phyloP scores from a whole-genome alignment of 805 yeast genomes.

The Teunomyces barrocoloradensis region DNA sequence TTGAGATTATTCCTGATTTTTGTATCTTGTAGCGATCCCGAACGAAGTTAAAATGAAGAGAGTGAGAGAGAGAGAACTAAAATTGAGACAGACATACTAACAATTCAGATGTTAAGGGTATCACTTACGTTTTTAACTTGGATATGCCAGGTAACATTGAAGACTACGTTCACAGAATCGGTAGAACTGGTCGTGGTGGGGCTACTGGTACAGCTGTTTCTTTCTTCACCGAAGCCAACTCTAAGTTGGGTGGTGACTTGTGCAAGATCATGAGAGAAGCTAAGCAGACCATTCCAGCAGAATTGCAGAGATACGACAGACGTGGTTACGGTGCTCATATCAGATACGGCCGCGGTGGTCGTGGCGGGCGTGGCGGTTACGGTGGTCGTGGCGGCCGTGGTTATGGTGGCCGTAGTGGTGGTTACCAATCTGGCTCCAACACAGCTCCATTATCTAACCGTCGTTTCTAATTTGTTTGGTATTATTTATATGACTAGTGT shows the following conservation, averaged over 20 bases:
- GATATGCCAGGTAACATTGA: slow-evolving; percentile 98
- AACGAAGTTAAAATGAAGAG: slow-evolving; percentile 1
- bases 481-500: slow-evolving; percentile 2
- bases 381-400: slow-evolving; percentile 55
- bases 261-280: slow-evolving; percentile 93
- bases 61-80: neutral
- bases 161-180: slow-evolving; percentile 98
- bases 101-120: slow-evolving; percentile 90
- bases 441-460: slow-evolving; percentile 46
- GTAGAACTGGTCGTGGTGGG: slow-evolving; percentile 99
- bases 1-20: slow-evolving; percentile 1
- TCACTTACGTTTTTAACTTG: slow-evolving; percentile 86
- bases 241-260: slow-evolving; percentile 86
- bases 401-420: slow-evolving; percentile 47
- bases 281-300: slow-evolving; percentile 83
- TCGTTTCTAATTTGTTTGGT: slow-evolving; percentile 30
- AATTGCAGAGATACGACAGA: slow-evolving; percentile 63
- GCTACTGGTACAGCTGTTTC: slow-evolving; percentile 93
- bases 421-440: slow-evolving; percentile 46
- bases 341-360: slow-evolving; percentile 50
- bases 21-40: slow-evolving; percentile 1
- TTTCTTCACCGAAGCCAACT: slow-evolving; percentile 84
- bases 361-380: slow-evolving; percentile 56
- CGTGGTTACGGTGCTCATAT: slow-evolving; percentile 64
- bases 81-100: slow-evolving; percentile 23